Evolutionary conservation across 192 early-diverging fungal species (phyloP), one percentile per base, ranked within the genome.

Genomic region (Jimgerdemannia lactiflua): DNA sequence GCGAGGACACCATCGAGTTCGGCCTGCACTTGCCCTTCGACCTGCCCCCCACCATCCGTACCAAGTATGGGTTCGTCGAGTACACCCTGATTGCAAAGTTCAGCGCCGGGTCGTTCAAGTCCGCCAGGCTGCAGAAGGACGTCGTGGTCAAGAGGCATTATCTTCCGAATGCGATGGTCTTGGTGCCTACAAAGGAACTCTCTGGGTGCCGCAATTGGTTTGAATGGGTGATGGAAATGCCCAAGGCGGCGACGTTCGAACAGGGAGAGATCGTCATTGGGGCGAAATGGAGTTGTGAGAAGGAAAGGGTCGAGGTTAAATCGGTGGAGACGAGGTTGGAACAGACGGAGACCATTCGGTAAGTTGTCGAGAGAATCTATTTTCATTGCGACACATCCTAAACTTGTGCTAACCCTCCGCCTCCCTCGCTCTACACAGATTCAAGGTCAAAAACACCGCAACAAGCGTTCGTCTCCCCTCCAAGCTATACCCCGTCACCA

Each of bases 241-340:
- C 80, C 2, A 82, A 75, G 70, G 80, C 80, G 42, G 66, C 70
- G 9, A 77, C 80, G 4, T 68, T 82, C 65, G 80, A 82, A 59
- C 70, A 76, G 11, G 80, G 80, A 18, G 80, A 82, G 49, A 68
- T 77, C 3, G 77, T 78, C 4, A 64, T 78, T n/a, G 76, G 76
- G 40, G 70, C 75, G n/a, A 73, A 77, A 7, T 82, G 80, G 74
- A 82, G 80, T 64, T 76, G 77, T 3, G 80, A 82, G 43, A 82
- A 82, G 29, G 80, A 82, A 65, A 65, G 71, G 18, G 74, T 82
- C 43, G 80, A 82, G 54, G 74, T 82, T 0, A 65, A 68, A 43
- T 43, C 68, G 41, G 70, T 78, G 42, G 80, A 82, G 70, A 70
- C 78, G 14, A 41, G 59, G 9, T 71, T 82, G 40, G 72, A 82